Conservation (phyloP, 208 protist genomes). For the Leishmania tropica region DNA sequence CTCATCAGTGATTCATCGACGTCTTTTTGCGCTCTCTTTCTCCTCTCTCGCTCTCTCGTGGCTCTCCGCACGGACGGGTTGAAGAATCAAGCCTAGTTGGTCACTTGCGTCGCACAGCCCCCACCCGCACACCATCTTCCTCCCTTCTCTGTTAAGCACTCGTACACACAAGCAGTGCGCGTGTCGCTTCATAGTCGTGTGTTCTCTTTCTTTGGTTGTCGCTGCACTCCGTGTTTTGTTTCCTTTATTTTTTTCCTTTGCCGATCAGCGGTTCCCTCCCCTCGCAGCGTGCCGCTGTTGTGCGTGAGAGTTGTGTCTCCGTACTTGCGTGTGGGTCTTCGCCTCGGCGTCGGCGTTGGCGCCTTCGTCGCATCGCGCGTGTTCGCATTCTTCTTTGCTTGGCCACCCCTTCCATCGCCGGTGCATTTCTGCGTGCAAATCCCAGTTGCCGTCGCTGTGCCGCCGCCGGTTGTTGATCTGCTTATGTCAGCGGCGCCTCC, state of each 20-base stretch:
- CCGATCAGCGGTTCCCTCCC: neutral
- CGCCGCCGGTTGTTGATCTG: neutral
- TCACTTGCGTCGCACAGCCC: neutral
- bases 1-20: neutral
- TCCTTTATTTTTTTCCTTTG: neutral
- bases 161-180: neutral
- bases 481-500: neutral
- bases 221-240: neutral
- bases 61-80: neutral
- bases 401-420: neutral
- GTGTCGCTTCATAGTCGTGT: neutral
- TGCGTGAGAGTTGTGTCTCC: too few relatives aligned
- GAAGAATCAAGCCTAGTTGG: neutral
- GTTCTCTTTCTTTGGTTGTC: constrained; percentile 3
- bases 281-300: too few relatives aligned
- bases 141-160: neutral
- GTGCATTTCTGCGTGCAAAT: neutral
- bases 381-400: neutral
- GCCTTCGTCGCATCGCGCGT: neutral
- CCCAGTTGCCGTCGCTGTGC: neutral
- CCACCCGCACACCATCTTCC: neutral
- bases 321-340: too few relatives aligned
- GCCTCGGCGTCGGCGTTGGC: neutral
- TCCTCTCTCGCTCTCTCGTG: neutral
- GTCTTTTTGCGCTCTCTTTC: neutral